Conservation (phyloP, 1,284 basidiomycete species). For the Ceratobasidium sp. region DNA sequence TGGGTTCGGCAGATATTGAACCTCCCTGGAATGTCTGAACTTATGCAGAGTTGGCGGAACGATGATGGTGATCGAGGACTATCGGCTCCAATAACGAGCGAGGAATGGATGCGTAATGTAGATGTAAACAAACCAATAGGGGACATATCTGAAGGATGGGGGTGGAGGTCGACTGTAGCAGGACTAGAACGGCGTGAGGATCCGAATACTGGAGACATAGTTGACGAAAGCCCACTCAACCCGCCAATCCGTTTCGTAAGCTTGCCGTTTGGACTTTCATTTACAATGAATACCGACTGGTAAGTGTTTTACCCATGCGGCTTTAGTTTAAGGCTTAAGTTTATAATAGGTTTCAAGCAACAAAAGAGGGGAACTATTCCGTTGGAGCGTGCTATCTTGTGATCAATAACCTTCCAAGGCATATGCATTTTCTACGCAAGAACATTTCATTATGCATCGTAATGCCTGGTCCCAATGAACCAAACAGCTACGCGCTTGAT, state of each 20-base stretch:
- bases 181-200: not conserved
- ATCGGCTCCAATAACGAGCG: not conserved
- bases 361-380: constrained; percentile 2
- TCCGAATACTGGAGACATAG: not conserved
- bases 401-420: constrained; percentile 24
- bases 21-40: not conserved
- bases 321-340: not conserved
- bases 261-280: constrained; percentile 9
- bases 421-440: constrained; percentile 7
- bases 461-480: constrained; percentile 30
- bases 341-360: constrained; percentile 19
- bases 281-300: constrained; percentile 18
- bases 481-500: constrained; percentile 13
- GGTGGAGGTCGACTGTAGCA: constrained; percentile 8
- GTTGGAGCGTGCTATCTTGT: constrained; percentile 18
- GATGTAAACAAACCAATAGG: not conserved
- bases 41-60: constrained; percentile 3
- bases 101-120: not conserved
- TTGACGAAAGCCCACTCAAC: not conserved
- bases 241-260: constrained; percentile 14
- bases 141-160: not conserved
- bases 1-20: not conserved
- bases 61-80: not conserved
- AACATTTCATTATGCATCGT: constrained; percentile 1
- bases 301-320: not conserved